Percentiles rank a stretch among this genome's conserved stretches.
phyloP scores from a whole-genome alignment of 108 stramenopile species.

The Phaeodactylum tricornutum region DNA sequence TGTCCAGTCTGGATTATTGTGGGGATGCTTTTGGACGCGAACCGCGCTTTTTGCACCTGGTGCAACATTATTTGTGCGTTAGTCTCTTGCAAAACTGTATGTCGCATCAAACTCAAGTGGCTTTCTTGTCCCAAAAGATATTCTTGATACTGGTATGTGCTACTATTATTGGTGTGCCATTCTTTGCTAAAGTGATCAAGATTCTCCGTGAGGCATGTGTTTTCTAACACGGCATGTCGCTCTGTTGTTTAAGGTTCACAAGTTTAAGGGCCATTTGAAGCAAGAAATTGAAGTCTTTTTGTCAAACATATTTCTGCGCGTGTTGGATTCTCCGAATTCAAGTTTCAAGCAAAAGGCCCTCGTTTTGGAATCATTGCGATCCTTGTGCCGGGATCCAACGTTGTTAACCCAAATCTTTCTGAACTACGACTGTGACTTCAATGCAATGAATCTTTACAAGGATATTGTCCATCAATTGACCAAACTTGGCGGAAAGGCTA shows the following conservation, averaged over 20 bases:
- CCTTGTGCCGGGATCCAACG: constrained; percentile 80
- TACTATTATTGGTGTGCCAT: not conserved
- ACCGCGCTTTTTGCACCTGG: constrained; percentile 84
- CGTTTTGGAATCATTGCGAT: constrained; percentile 87
- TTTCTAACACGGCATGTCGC: not conserved
- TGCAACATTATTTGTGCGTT: constrained; percentile 88
- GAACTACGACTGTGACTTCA: constrained; percentile 99
- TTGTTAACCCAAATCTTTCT: constrained; percentile 92
- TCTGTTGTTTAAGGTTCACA: constrained; percentile 29
- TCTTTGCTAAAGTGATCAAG: not conserved
- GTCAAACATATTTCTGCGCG: constrained; percentile 89
- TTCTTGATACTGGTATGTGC: constrained; percentile 81
- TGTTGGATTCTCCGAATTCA: constrained; percentile 92
- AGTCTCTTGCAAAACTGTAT: constrained; percentile 94
- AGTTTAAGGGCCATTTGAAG: constrained; percentile 90
- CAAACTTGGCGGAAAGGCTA: constrained; percentile 50
- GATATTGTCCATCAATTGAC: constrained; percentile 88
- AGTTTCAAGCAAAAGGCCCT: constrained; percentile 91
- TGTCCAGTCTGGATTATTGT: constrained; percentile 68
- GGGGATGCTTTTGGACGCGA: constrained; percentile 72
- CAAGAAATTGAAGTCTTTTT: constrained; percentile 97
- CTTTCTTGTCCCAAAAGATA: constrained; percentile 88
- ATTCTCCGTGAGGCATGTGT: not conserved
- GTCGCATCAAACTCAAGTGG: constrained; percentile 84
- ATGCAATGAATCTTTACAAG: constrained; percentile 86